Evolutionary conservation across 345 rosid genomes (phyloP), one percentile per base, ranked within the genome.

Genomic region (Citrus reticulata): DNA sequence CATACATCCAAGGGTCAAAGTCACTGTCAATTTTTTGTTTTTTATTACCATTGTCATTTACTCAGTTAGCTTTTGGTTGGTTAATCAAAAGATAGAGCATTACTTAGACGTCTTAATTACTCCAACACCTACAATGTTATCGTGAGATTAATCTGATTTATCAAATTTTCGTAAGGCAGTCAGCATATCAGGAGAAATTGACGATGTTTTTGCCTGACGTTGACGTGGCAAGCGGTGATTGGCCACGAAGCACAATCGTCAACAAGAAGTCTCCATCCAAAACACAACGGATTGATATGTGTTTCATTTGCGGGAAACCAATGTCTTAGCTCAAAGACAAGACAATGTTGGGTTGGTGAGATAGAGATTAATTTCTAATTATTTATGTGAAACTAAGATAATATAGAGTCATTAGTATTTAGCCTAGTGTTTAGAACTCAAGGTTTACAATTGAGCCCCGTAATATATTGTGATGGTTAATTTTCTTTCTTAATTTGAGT

Each of bases 31-130:
- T 0, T 32, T 32, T 32, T 32, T 30, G 25, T 32, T 32, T 32
- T 32, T 32, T 32, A 32, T 32, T 32, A 0, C 34, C 34, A 32
- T 32, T 34, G 24, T 54, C 73, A 5, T 46, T 3, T 25, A 5
- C 51, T 46, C 51, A 13, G 3, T 46, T 3, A 46, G 65, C 10
- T 59, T 80, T 74, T 58, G 16, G 62, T 39, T 79, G 46, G 49
- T 32, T 75, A 25, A 61, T 34, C 64, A 37, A 22, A 46, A 46
- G 69, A 39, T 27, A 7, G 7, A 3, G 5, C 14, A 19, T 73
- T 51, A 14, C 78, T 77, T 81, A 66, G 54, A 69, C 81, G 79
- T 78, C 72, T 82, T 68, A 74, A 62, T 68, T 78, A 74, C 61
- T 68, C 72, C 71, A 39, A 42, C 39, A 9, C 13, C 17, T 16